Percentiles rank a stretch among this genome's conserved stretches.
Conservation (phyloP, 2,329 filamentous ascomycete species). For the Coleophoma crateriformis region DNA sequence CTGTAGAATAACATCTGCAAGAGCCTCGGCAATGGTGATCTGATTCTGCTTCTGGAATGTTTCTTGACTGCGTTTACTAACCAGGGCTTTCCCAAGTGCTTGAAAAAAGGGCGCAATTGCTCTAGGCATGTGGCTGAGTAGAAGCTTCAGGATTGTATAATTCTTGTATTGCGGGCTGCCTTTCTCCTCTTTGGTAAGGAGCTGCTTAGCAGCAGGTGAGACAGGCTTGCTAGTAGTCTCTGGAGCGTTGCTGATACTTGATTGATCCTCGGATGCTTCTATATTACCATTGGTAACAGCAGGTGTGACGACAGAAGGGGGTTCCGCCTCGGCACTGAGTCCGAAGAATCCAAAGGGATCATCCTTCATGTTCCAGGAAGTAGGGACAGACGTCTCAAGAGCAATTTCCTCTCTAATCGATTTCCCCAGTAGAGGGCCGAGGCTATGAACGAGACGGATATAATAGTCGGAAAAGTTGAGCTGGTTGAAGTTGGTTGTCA, state of each 20-base stretch:
- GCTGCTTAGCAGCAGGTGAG: conserved; percentile 31
- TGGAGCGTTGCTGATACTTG: neutral
- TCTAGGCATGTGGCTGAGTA: conserved; percentile 73
- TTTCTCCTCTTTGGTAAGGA: conserved; percentile 28
- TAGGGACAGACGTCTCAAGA: conserved; percentile 67
- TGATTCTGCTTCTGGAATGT: conserved; percentile 48
- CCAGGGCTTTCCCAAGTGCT: conserved; percentile 73
- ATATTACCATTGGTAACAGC: neutral
- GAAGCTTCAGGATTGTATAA: conserved; percentile 67
- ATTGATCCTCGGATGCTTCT: neutral
- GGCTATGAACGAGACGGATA: conserved; percentile 61
- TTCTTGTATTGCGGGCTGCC: conserved; percentile 58
- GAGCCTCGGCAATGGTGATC: conserved; percentile 51
- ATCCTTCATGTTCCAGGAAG: conserved; percentile 54
- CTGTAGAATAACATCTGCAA: conserved; percentile 65
- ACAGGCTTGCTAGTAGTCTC: conserved; percentile 14
- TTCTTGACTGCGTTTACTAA: conserved; percentile 71
- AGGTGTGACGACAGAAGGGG: neutral
- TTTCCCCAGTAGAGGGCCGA: conserved; percentile 73
- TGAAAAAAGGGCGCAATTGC: conserved; percentile 84
- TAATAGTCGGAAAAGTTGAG: conserved; percentile 87
- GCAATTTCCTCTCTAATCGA: conserved; percentile 82
- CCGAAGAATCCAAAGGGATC: conserved; percentile 66
- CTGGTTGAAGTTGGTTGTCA: conserved; percentile 59
- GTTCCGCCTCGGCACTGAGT: conserved; percentile 6